phyloP scores from a whole-genome alignment of 176 grass and related monocot genomes.

The Hyparrhenia diplandra region DNA sequence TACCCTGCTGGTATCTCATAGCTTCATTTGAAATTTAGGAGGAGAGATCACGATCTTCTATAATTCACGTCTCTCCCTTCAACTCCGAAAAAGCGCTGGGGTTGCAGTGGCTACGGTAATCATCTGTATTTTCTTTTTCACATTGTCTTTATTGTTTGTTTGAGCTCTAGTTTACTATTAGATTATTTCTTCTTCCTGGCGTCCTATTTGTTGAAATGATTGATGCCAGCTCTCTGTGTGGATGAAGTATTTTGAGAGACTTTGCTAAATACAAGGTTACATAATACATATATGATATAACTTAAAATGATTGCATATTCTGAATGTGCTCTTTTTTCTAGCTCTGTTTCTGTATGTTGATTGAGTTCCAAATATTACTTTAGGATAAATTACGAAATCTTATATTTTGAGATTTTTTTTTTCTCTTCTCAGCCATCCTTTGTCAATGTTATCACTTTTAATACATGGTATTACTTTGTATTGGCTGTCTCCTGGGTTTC shows the following conservation, averaged over 20 bases:
- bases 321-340: background rate
- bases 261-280: background rate
- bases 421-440: background rate
- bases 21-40: slow-evolving; percentile 78
- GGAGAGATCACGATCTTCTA: slow-evolving; percentile 64
- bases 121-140: background rate
- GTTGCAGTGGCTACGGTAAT: slow-evolving; percentile 71
- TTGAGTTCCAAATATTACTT: slow-evolving; percentile 2
- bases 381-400: background rate
- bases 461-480: no score
- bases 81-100: slow-evolving; percentile 76
- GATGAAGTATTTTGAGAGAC: background rate
- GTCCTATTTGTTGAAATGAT: slow-evolving; percentile 7
- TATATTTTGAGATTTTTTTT: slow-evolving; percentile 19
- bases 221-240: background rate
- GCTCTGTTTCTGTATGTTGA: background rate
- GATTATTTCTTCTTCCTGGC: background rate
- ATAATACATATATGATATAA: background rate
- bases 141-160: slow-evolving; percentile 5
- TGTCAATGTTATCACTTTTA: background rate
- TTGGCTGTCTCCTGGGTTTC: no score
- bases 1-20: slow-evolving; percentile 37
- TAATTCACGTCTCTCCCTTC: slow-evolving; percentile 83
- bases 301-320: background rate
- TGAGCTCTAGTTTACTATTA: slow-evolving; percentile 5